Base-by-base conservation (phyloP, 495 filamentous ascomycete genomes). In the Penicillium arizonense region DNA sequence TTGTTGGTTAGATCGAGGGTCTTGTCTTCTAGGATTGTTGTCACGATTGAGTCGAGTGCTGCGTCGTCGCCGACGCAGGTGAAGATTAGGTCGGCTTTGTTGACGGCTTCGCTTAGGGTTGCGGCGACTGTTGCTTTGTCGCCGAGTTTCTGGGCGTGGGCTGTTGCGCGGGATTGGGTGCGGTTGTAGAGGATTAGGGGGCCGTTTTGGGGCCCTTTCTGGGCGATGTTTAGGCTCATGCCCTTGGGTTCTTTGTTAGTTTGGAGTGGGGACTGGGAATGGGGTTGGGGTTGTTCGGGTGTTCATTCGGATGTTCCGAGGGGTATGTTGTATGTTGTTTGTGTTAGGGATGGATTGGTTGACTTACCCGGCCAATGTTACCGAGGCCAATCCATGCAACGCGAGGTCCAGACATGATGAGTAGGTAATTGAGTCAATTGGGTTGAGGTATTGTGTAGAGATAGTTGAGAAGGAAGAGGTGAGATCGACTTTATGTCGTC, bases 331-430 rank as follows among this genome's bases (percentile, higher is more conserved):
- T 41, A 13, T 32, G 8, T 26, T 36, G 13, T 37, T 38, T 40
- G 40, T 34, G 20, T 28, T 12, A 47, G 57, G 33, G 23, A 8
- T 14, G 16, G 13, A 11, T 21, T 47, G 39, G n/a, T 34, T 40
- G 24, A 75, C 83, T 75, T 76, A 91, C 90, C 52, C 88, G 78
- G 54, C 91, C 91, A 82, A 96, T 96, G 68, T 96, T 96, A 8
- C 91, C 91, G 47, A 96, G 76, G 45, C 91, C 91, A 48, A 96
- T 87, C 85, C 87, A 96, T 61, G 91, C 76, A 13, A 76, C 62
- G 21, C 53, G 57, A 14, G 21, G 30, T 56, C 47, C 57, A 14
- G 59, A 47, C 61, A 68, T 68, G 32, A 18, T 60, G 28, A 30
- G 7, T 30, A 24, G 28, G 28, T 30, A 18, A 18, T 18, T 18